Evolutionary conservation across 2,329 filamentous ascomycete species (phyloP).

Genomic region (Trichoderma brevicompactum): DNA sequence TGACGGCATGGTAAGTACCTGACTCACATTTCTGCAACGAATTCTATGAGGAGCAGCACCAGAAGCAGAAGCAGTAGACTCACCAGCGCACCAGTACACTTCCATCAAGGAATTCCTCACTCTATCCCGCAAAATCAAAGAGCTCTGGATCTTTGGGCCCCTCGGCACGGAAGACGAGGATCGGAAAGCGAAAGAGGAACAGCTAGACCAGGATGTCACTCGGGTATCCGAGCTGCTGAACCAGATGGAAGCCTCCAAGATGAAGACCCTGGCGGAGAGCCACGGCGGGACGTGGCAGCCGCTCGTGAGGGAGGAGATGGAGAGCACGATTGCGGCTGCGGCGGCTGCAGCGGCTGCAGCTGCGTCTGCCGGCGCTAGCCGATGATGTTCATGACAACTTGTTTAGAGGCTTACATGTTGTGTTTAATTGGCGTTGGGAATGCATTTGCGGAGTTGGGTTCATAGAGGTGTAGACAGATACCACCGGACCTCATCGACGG

Average conservation of each 20-base stretch:
- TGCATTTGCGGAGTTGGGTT: neutral
- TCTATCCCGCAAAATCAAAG: constrained; percentile 50
- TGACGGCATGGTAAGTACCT: constrained; percentile 45
- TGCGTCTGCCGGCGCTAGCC: neutral
- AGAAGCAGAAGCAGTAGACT: neutral
- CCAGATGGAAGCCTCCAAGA: constrained; percentile 41
- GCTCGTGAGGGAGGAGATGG: constrained; percentile 33
- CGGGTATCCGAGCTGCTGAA: constrained; percentile 44
- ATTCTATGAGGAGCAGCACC: too few species aligned
- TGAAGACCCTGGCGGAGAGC: constrained; percentile 42
- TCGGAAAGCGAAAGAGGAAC: constrained; percentile 43
- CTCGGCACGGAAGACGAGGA: constrained; percentile 46
- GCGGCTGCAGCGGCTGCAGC: neutral
- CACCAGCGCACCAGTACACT: constrained; percentile 43
- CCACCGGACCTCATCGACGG: constrained; percentile 3
- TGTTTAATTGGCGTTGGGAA: constrained; percentile 16
- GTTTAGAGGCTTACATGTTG: neutral
- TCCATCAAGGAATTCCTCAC: constrained; percentile 52
- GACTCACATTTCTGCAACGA: neutral
- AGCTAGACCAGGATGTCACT: constrained; percentile 44
- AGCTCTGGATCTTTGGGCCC: constrained; percentile 52
- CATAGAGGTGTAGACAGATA: constrained; percentile 19
- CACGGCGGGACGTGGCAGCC: constrained; percentile 46
- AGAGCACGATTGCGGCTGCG: constrained; percentile 22
- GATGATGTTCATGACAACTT: neutral